Base-by-base conservation (phyloP, 2,329 filamentous ascomycete species). In the Aureobasidium sp. region DNA sequence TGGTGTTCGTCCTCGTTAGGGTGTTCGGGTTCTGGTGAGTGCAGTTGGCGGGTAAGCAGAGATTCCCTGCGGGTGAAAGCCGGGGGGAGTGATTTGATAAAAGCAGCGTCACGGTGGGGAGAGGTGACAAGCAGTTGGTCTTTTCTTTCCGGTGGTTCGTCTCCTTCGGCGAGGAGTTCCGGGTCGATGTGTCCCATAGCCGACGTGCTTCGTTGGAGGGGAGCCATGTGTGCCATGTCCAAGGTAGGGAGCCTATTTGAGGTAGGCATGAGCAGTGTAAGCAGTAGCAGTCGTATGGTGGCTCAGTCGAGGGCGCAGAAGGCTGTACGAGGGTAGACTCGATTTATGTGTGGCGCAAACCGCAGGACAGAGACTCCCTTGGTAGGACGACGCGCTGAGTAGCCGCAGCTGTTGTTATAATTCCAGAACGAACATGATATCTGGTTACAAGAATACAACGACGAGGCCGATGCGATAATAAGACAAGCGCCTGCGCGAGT, bases 1-100 rank as follows among this genome's bases (percentile, higher is more conserved):
- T 62, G 48, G 17, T 68, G 66, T 25, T 75, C 71, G 20, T 75
- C 71, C 62, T 75, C 73, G 80, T 67, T 73, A 58, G 75, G 71
- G 20, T 70, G 66, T 34, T 79, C 77, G 45, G 78, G 78, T 57
- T 80, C 77, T 76, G 66, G 77, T 63, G 67, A 87, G 78, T 73
- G 85, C 61, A 97, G 84, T 39, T 92, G 93, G 71, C 86, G 87
- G 27, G 94, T 97, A 69, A 99, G 80, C 42, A 99, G 83, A 15
- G 94, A 97, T 70, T 91, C 84, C 68, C 89, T 85, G 57, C 82
- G 83, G 61, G 83, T 80, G 36, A 73, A 78, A 37, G 81, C 75
- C 42, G 78, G 76, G 44, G 75, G 71, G 22, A 75, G 71, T 11
- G 78, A 74, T 67, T 83, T 84, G 61, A 75, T 71, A 68, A 83